Conservation (phyloP, 306 rosid species). For the Ormosia emarginata region DNA sequence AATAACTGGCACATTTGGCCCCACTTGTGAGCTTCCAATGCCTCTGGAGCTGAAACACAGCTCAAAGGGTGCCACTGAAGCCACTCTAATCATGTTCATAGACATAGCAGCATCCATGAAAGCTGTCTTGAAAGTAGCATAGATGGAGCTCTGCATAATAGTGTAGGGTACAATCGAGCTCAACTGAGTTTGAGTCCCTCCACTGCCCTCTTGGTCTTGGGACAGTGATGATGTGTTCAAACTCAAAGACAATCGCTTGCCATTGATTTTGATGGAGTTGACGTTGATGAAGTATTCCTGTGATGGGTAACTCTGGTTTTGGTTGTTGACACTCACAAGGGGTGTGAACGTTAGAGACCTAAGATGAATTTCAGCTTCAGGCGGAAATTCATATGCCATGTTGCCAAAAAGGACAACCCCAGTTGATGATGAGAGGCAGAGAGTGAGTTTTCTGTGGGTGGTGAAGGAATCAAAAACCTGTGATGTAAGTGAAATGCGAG, state of each 20-base stretch:
- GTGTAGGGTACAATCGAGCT: conserved; percentile 70
- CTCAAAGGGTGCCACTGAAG: conserved; percentile 51
- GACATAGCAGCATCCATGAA: conserved; percentile 47
- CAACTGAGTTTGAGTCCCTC: conserved; percentile 28
- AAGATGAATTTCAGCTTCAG: conserved; percentile 27
- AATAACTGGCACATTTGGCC: conserved; percentile 46
- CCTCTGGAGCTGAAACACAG: conserved; percentile 45
- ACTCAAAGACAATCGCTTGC: conserved; percentile 35
- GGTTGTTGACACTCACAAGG: conserved; percentile 20
- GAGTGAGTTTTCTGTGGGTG: conserved; percentile 37
- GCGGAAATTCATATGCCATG: background rate
- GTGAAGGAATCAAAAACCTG: conserved; percentile 45
- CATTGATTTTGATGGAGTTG: conserved; percentile 53
- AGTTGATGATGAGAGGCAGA: conserved; percentile 61
- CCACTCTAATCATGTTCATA: conserved; percentile 47
- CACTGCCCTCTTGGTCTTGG: background rate
- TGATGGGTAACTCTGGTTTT: conserved; percentile 12
- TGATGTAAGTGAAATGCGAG: conserved; percentile 49
- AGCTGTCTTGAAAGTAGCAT: conserved; percentile 31
- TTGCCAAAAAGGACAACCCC: conserved; percentile 43
- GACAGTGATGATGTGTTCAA: conserved; percentile 29
- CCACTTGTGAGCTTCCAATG: background rate
- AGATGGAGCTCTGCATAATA: conserved; percentile 51
- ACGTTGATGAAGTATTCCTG: conserved; percentile 51
- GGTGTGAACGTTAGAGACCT: conserved; percentile 67